Percentiles rank a stretch among this genome's conserved stretches.
Evolutionary conservation across 164 flowering plant species (phyloP).

Genomic region (Pachysandra terminalis): DNA sequence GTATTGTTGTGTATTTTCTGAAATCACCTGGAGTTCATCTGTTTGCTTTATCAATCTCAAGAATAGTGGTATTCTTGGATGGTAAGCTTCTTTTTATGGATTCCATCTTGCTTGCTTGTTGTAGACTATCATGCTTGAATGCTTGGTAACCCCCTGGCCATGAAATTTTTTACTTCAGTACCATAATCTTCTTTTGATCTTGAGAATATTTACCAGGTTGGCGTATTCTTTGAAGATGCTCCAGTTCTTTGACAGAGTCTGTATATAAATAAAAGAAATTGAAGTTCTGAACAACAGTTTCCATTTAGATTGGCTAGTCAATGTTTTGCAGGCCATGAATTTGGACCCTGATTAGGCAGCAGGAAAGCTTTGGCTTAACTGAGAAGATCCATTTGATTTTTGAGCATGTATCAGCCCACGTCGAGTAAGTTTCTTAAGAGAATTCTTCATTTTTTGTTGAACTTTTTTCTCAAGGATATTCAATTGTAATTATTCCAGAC

Average conservation of each 20-base stretch:
- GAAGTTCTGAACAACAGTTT: neutral
- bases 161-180: neutral
- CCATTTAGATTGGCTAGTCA: too few species aligned
- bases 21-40: neutral
- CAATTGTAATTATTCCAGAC: too few species aligned
- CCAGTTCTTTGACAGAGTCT: conserved; percentile 14
- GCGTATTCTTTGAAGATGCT: conserved; percentile 20
- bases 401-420: too few species aligned
- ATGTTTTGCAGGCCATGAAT: too few species aligned
- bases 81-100: conserved; percentile 11
- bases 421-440: too few species aligned
- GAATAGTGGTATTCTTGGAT: neutral
- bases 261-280: conserved; percentile 9
- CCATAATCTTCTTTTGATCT: neutral
- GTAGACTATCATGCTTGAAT: conserved; percentile 13
- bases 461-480: too few species aligned
- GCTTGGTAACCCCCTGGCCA: neutral
- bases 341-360: too few species aligned
- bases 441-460: too few species aligned
- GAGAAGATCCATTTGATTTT: too few species aligned
- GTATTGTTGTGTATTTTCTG: neutral
- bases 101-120: conserved; percentile 11
- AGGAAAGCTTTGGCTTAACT: too few species aligned
- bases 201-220: neutral
- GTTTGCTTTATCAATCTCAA: too few species aligned